These are phyloP conservation scores for Ophiostoma ulmi DNA, from an alignment of 2,329 filamentous ascomycete genomes.

Conservation along the genomic window DNA sequence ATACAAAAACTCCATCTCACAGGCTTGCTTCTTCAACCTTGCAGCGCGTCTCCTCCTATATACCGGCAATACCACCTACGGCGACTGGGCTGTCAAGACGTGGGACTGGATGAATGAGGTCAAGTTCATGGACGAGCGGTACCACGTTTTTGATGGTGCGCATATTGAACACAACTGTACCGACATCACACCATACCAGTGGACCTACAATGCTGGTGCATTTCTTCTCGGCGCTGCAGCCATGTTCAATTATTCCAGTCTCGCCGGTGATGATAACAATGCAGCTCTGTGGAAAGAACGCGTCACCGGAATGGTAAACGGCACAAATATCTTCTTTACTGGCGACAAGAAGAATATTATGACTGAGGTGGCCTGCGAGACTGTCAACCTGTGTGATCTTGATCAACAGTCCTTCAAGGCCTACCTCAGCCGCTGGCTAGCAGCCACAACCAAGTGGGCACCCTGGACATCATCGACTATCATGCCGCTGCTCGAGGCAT, in stretches of 20 bases:
- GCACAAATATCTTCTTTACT: constrained; percentile 51
- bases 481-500: constrained; percentile 49
- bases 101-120: constrained; percentile 64
- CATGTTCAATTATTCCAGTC: constrained; percentile 59
- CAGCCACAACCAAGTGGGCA: constrained; percentile 57
- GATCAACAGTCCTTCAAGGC: constrained; percentile 62
- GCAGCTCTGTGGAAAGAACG: constrained; percentile 51
- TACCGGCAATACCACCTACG: constrained; percentile 71
- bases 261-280: constrained; percentile 29
- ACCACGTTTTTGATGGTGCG: constrained; percentile 59
- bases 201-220: constrained; percentile 63
- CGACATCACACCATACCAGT: constrained; percentile 56
- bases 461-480: constrained; percentile 52
- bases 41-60: constrained; percentile 60
- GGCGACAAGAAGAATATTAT: constrained; percentile 52
- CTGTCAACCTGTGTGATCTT: constrained; percentile 54
- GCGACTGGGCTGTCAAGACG: constrained; percentile 67
- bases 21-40: constrained; percentile 49
- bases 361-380: constrained; percentile 62
- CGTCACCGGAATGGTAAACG: constrained; percentile 52
- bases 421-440: constrained; percentile 58
- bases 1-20: constrained; percentile 57
- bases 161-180: constrained; percentile 55
- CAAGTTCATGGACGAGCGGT: constrained; percentile 53
- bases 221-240: constrained; percentile 62